Evolutionary conservation across 2,329 filamentous ascomycete genomes (phyloP).

Genomic region (Paramyrothecium roridum): DNA sequence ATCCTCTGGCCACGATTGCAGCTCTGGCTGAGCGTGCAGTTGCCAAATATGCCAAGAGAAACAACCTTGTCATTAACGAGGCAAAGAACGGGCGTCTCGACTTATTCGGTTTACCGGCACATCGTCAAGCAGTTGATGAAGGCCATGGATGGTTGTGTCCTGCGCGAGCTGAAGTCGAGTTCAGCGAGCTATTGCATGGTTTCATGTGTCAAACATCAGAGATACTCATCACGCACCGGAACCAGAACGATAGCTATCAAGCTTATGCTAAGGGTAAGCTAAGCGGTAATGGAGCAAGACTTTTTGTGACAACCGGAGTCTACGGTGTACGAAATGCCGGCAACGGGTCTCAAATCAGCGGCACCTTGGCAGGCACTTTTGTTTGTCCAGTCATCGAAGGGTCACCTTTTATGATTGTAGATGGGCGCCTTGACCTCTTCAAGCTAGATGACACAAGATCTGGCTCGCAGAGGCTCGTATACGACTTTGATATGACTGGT

Average conservation of each 20-base stretch:
- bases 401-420: slow-evolving; percentile 55
- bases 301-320: too few relatives aligned
- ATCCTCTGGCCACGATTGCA: slow-evolving; percentile 67
- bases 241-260: too few relatives aligned
- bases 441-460: slow-evolving; percentile 50
- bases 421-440: slow-evolving; percentile 58
- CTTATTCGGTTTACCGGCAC: slow-evolving; percentile 50
- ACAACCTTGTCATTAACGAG: slow-evolving; percentile 10
- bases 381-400: too few relatives aligned
- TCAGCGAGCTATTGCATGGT: slow-evolving; percentile 31
- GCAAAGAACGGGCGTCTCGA: slow-evolving; percentile 37
- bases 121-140: slow-evolving; percentile 9
- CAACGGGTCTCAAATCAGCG: too few relatives aligned
- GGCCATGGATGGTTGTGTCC: background rate
- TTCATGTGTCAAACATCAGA: too few relatives aligned
- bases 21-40: slow-evolving; percentile 65
- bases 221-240: too few relatives aligned
- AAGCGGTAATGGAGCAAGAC: too few relatives aligned
- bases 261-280: too few relatives aligned
- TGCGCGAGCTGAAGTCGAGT: slow-evolving; percentile 46
- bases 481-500: slow-evolving; percentile 59
- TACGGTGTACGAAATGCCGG: too few relatives aligned
- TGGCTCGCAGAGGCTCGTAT: slow-evolving; percentile 56
- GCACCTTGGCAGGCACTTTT: slow-evolving; percentile 37
- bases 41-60: slow-evolving; percentile 23